A percentile compares a stretch with the other conserved stretches of the same genome.
Evolutionary conservation across 768 basidiomycete species (phyloP).

Genomic region (Tricholoma bakamatsutake): DNA sequence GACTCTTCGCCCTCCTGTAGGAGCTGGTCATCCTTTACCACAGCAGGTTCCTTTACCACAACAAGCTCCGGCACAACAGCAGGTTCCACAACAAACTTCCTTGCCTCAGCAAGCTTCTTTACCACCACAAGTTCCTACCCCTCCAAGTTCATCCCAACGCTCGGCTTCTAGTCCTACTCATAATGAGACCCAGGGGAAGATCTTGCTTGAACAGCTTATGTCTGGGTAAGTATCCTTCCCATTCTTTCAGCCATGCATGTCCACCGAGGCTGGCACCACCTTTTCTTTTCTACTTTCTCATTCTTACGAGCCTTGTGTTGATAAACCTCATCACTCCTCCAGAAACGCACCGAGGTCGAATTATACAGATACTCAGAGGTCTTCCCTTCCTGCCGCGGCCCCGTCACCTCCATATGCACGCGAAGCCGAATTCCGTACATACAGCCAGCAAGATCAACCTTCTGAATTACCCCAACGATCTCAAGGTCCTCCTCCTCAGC

Average conservation of each 20-base stretch:
- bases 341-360: constrained; percentile 45
- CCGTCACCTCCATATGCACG: constrained; percentile 49
- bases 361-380: constrained; percentile 44
- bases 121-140: constrained; percentile 63
- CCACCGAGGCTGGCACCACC: neutral
- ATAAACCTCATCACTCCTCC: constrained; percentile 7
- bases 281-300: constrained; percentile 15
- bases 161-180: constrained; percentile 47
- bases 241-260: neutral
- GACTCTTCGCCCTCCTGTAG: constrained; percentile 17
- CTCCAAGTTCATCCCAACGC: constrained; percentile 55
- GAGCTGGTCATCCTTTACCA: constrained; percentile 11
- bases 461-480: constrained; percentile 35
- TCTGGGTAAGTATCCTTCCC: constrained; percentile 51
- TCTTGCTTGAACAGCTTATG: constrained; percentile 77
- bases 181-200: constrained; percentile 66
- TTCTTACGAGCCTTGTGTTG: constrained; percentile 8
- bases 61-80: too few species aligned
- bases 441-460: constrained; percentile 35
- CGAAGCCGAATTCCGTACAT: constrained; percentile 41
- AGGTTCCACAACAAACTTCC: constrained; percentile 4
- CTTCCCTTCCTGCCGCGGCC: constrained; percentile 28
- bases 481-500: constrained; percentile 27
- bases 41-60: too few species aligned
- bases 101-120: constrained; percentile 26